Conservation (phyloP, 2,329 filamentous ascomycete species). For the Curvularia lunata region DNA sequence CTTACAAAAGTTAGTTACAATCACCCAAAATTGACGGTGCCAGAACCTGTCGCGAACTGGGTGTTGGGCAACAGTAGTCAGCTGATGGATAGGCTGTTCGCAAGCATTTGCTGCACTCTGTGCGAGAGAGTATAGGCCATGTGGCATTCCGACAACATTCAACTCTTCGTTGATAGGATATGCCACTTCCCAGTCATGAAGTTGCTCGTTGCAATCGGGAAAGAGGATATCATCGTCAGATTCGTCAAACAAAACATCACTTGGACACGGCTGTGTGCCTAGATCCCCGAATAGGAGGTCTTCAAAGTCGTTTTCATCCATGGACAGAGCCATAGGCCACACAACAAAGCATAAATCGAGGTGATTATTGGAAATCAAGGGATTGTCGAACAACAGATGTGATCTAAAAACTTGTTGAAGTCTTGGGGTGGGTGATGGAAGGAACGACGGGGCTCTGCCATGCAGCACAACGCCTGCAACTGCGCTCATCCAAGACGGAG, state of each 20-base stretch:
- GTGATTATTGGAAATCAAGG: background rate
- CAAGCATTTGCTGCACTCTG: background rate
- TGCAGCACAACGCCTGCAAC: background rate
- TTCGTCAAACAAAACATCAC: slow-evolving; percentile 19
- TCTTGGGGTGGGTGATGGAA: slow-evolving; percentile 1
- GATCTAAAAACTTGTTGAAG: background rate
- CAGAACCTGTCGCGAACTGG: slow-evolving; percentile 24
- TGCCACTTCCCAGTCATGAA: slow-evolving; percentile 15
- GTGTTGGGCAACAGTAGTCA: background rate
- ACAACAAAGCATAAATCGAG: background rate
- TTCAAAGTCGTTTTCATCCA: slow-evolving; percentile 34
- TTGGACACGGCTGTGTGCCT: slow-evolving; percentile 25
- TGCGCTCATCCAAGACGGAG: background rate
- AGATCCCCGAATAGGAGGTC: slow-evolving; percentile 40
- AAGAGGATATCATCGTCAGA: slow-evolving; percentile 37
- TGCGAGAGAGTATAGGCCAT: background rate
- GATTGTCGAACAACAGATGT: background rate
- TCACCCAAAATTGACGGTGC: background rate
- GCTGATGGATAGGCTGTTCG: background rate
- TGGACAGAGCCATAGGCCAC: slow-evolving; percentile 9
- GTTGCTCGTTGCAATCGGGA: slow-evolving; percentile 6
- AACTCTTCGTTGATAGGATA: background rate
- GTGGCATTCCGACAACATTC: background rate
- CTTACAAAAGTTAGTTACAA: slow-evolving; percentile 24
- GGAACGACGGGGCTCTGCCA: slow-evolving; percentile 5